These are phyloP conservation scores for Skeletonema grethae DNA, from an alignment of 108 stramenopile genomes.

Conservation along the genomic window DNA sequence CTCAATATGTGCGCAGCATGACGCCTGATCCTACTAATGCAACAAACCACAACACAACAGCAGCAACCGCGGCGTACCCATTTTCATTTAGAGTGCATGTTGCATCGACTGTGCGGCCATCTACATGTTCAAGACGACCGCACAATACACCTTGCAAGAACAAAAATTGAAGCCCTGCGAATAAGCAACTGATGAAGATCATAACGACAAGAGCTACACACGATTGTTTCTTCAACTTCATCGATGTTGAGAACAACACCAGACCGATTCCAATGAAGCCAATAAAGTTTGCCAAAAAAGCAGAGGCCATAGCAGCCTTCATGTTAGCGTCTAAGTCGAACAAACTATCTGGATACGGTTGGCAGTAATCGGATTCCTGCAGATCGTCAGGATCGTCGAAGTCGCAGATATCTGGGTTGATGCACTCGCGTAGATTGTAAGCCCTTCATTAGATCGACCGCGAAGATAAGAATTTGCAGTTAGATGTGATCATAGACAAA, in stretches of 20 bases:
- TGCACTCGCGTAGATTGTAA: slow-evolving; percentile 23
- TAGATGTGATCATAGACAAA: too few species aligned
- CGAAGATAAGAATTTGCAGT: too few species aligned
- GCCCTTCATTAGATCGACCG: not conserved
- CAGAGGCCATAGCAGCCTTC: slow-evolving; percentile 24
- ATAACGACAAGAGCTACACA: slow-evolving; percentile 16
- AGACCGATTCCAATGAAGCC: slow-evolving; percentile 31
- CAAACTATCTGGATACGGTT: slow-evolving; percentile 8
- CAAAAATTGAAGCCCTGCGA: slow-evolving; percentile 47
- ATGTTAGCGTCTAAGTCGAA: slow-evolving; percentile 15
- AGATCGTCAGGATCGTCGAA: not conserved
- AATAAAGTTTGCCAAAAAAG: slow-evolving; percentile 5
- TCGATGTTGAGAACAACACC: slow-evolving; percentile 35
- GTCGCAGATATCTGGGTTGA: slow-evolving; percentile 6
- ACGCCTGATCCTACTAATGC: not conserved
- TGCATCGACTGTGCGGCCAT: not conserved
- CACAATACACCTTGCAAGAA: slow-evolving; percentile 40
- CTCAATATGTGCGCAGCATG: not conserved
- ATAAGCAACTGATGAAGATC: slow-evolving; percentile 26
- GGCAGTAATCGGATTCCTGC: slow-evolving; percentile 17
- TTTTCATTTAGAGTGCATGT: slow-evolving; percentile 25
- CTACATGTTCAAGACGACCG: not conserved
- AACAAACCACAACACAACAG: slow-evolving; percentile 42
- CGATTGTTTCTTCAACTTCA: slow-evolving; percentile 29
- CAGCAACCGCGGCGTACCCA: slow-evolving; percentile 29